Percentiles rank a stretch among this genome's conserved stretches.
phyloP scores from a whole-genome alignment of 1,139 yeast genomes.

The Pichia kudriavzevii region DNA sequence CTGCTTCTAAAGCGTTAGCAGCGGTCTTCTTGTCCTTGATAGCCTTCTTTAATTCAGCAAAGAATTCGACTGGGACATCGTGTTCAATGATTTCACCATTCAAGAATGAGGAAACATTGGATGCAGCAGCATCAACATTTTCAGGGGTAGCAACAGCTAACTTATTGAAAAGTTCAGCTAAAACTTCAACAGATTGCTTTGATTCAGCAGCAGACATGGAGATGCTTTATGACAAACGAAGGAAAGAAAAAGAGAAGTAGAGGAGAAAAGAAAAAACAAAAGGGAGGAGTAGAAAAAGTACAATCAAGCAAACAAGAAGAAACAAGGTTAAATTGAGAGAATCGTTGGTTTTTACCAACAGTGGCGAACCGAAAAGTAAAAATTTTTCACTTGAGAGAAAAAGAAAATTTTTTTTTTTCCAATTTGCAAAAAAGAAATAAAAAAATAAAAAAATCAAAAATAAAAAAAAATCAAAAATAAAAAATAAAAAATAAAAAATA shows the following conservation, averaged over 20 bases:
- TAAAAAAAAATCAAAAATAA: too few relatives aligned
- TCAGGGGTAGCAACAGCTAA: constrained; percentile 82
- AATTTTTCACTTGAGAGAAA: too few relatives aligned
- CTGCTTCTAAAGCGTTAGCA: constrained; percentile 77
- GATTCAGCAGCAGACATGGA: constrained; percentile 58
- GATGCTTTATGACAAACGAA: constrained; percentile 3
- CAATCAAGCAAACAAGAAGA: neutral
- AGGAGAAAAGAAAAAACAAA: neutral
- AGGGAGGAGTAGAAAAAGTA: neutral
- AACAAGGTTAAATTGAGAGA: neutral
- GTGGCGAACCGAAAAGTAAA: too few relatives aligned
- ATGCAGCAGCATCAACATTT: constrained; percentile 79
- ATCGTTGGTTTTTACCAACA: too few relatives aligned
- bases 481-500: constrained; percentile 1
- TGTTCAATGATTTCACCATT: constrained; percentile 98
- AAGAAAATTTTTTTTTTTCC: too few relatives aligned
- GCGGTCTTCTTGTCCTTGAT: constrained; percentile 70
- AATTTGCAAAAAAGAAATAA: too few relatives aligned
- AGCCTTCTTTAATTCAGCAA: constrained; percentile 67
- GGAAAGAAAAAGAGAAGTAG: neutral
- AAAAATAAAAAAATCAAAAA: too few relatives aligned
- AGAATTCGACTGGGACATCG: constrained; percentile 91
- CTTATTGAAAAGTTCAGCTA: constrained; percentile 88
- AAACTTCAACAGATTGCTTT: constrained; percentile 68
- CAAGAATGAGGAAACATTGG: constrained; percentile 86